A percentile compares a stretch with the other conserved stretches of the same genome.
phyloP scores from a whole-genome alignment of 2,329 filamentous ascomycete genomes.

The Verticillium nubilum region DNA sequence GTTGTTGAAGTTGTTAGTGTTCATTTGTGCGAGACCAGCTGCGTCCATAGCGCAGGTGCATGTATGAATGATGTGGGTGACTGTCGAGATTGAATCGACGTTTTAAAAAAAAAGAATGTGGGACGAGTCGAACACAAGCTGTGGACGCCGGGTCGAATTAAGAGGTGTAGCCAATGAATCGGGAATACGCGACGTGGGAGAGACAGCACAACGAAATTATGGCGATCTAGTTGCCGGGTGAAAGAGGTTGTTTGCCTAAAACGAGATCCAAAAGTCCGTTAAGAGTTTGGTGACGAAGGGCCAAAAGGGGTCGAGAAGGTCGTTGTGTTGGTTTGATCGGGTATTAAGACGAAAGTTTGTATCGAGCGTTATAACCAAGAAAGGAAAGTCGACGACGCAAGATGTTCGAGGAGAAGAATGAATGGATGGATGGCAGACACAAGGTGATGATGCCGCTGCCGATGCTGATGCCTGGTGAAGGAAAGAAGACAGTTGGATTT shows the following conservation, averaged over 20 bases:
- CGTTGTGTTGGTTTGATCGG: neutral
- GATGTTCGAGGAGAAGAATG: neutral
- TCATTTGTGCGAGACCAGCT: constrained; percentile 99
- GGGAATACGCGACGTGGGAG: neutral
- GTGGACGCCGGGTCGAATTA: constrained; percentile 13
- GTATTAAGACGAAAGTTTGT: neutral
- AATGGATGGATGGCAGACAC: neutral
- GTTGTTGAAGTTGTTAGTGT: constrained; percentile 74
- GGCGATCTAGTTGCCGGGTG: neutral
- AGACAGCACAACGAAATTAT: neutral
- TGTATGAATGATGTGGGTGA: constrained; percentile 2
- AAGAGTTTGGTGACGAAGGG: constrained; percentile 1
- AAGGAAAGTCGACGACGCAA: neutral
- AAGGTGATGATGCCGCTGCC: neutral
- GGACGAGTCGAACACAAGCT: constrained; percentile 8
- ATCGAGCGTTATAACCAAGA: neutral
- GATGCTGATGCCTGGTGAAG: neutral
- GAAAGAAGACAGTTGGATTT: neutral
- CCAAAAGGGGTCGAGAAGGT: neutral
- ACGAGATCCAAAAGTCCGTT: constrained; percentile 18
- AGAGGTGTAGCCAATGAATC: neutral
- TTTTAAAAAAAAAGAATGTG: constrained; percentile 9
- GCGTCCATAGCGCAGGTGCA: constrained; percentile 67
- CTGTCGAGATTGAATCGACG: constrained; percentile 4
- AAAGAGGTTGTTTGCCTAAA: constrained; percentile 15